These are phyloP conservation scores for Phytophthora pseudosyringae DNA, from an alignment of 352 stramenopile species.

Conservation along the genomic window DNA sequence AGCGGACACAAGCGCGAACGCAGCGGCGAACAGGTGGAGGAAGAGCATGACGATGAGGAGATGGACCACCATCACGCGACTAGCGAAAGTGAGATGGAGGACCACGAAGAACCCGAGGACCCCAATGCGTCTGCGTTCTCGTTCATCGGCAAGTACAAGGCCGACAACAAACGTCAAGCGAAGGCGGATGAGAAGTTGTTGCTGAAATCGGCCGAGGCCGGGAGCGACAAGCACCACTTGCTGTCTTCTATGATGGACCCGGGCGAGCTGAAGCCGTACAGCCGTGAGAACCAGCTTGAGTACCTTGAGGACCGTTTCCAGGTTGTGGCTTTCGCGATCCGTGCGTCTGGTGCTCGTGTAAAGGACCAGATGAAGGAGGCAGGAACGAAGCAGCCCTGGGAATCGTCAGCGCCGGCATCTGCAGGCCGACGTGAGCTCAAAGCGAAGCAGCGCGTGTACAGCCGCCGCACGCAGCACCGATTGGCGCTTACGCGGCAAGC, in stretches of 20 bases:
- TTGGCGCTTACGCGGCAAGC: conserved; percentile 70
- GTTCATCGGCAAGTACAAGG: conserved; percentile 77
- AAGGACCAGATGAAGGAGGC: conserved; percentile 93
- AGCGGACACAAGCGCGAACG: conserved; percentile 36
- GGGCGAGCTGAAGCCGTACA: conserved; percentile 83
- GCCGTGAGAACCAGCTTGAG: conserved; percentile 83
- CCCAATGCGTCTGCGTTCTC: conserved; percentile 56
- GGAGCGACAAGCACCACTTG: conserved; percentile 38
- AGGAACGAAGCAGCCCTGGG: conserved; percentile 83
- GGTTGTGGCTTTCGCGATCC: conserved; percentile 88
- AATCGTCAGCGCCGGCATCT: conserved; percentile 63
- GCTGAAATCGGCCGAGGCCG: conserved; percentile 23
- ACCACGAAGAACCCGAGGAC: conserved; percentile 35
- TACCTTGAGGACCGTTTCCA: conserved; percentile 91
- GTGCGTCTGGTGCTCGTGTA: conserved; percentile 78
- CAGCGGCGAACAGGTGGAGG: conserved; percentile 19
- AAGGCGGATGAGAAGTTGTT: conserved; percentile 38
- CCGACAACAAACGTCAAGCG: conserved; percentile 39
- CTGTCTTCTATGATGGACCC: conserved; percentile 54
- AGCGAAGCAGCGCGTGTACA: conserved; percentile 86
- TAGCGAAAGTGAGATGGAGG: conserved; percentile 48
- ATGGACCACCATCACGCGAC: conserved; percentile 22
- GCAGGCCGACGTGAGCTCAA: conserved; percentile 83
- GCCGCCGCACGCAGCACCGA: conserved; percentile 66
- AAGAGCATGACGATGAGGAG: conserved; percentile 23